Conservation (phyloP, 2,329 filamentous ascomycete species). For the Rhynchosporium graminicola region DNA sequence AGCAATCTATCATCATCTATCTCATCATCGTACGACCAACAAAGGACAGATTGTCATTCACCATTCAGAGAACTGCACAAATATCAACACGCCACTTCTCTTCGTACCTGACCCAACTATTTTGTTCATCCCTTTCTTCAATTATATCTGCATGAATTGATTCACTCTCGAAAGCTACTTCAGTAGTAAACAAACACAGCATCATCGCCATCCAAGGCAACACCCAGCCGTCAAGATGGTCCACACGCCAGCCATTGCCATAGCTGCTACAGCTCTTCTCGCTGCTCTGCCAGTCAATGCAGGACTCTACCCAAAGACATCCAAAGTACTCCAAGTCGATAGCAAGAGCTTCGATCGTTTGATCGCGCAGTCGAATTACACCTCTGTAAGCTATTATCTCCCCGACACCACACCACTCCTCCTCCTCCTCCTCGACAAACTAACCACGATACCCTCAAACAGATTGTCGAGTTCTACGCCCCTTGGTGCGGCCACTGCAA, state of each 20-base stretch:
- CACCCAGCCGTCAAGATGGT: conserved; percentile 49
- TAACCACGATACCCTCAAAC: conserved; percentile 20
- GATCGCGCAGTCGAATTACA: conserved; percentile 87
- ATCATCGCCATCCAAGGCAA: conserved; percentile 16
- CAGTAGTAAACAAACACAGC: conserved; percentile 25
- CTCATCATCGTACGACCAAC: not conserved
- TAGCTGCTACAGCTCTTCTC: conserved; percentile 60
- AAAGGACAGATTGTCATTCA: conserved; percentile 32
- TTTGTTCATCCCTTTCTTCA: not conserved
- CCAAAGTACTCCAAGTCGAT: conserved; percentile 81
- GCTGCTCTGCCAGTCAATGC: conserved; percentile 66
- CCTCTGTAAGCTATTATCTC: conserved; percentile 63
- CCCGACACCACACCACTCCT: not conserved
- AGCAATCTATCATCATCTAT: conserved; percentile 25
- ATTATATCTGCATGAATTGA: conserved; percentile 28
- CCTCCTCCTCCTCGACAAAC: conserved; percentile 17
- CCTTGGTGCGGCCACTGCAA: conserved; percentile 98
- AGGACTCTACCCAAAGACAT: conserved; percentile 81
- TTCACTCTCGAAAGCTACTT: conserved; percentile 27
- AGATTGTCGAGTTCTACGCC: conserved; percentile 85
- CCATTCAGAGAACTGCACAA: conserved; percentile 1
- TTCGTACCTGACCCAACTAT: not conserved
- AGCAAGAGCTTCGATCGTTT: conserved; percentile 77
- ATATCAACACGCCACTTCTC: conserved; percentile 10
- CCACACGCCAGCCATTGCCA: conserved; percentile 52